Conservation (phyloP, 768 basidiomycete genomes). For the Cyclocybe aegerita region DNA sequence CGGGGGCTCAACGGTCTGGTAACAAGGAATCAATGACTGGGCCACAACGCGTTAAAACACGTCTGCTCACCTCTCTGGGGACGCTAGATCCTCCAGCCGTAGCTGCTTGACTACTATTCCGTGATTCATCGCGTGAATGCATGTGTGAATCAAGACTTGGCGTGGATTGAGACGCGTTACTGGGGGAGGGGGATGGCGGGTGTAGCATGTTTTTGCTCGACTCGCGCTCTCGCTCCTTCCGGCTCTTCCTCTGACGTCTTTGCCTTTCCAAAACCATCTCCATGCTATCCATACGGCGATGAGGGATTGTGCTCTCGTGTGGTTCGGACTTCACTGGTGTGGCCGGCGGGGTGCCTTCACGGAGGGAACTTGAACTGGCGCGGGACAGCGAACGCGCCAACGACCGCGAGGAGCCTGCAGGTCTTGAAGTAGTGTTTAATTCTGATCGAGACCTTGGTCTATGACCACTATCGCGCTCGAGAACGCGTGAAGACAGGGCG, state of each 20-base stretch:
- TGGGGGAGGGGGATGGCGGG: constrained; percentile 52
- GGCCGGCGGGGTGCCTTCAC: constrained; percentile 54
- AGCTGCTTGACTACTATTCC: constrained; percentile 29
- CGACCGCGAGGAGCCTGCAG: constrained; percentile 31
- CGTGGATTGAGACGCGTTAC: constrained; percentile 43
- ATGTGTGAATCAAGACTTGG: constrained; percentile 49
- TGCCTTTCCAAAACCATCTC: constrained; percentile 76
- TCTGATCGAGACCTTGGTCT: constrained; percentile 34
- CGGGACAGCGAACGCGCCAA: constrained; percentile 45
- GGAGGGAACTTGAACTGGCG: constrained; percentile 47
- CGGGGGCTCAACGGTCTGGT: constrained; percentile 21
- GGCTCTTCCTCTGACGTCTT: constrained; percentile 54
- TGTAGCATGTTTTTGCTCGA: constrained; percentile 29
- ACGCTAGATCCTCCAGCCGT: constrained; percentile 27
- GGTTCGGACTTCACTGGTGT: constrained; percentile 69
- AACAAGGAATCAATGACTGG: constrained; percentile 9
- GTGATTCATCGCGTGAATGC: constrained; percentile 56
- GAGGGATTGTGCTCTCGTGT: constrained; percentile 44
- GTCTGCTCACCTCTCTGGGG: constrained; percentile 41
- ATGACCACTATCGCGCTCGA: constrained; percentile 33
- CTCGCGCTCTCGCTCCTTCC: constrained; percentile 47
- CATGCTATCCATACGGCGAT: constrained; percentile 71
- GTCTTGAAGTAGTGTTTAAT: constrained; percentile 33
- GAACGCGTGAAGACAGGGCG: constrained; percentile 43
- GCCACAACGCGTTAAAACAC: constrained; percentile 29